Conservation (phyloP, 495 filamentous ascomycete species). For the Penicillium atrosanguineum region DNA sequence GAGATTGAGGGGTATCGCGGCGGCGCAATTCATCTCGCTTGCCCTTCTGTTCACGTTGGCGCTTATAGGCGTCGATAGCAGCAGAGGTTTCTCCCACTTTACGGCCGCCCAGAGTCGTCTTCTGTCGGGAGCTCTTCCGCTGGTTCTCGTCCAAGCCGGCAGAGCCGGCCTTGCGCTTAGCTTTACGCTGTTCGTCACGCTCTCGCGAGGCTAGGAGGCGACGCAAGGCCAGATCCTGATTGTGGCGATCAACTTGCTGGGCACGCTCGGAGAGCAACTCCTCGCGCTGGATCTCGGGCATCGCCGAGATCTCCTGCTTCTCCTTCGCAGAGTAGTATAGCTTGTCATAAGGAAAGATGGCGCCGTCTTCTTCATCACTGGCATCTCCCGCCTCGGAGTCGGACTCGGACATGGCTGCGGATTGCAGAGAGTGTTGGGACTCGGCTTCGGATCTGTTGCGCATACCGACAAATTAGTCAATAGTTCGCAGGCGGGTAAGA, state of each 20-base stretch:
- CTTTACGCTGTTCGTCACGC: slow-evolving; percentile 58
- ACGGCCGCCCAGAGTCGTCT: slow-evolving; percentile 72
- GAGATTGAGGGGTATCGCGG: slow-evolving; percentile 55
- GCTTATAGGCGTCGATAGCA: slow-evolving; percentile 79
- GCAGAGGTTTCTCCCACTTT: slow-evolving; percentile 76
- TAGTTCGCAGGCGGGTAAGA: not conserved
- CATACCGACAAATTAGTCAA: slow-evolving; percentile 1
- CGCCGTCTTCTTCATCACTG: slow-evolving; percentile 51
- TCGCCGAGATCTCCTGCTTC: slow-evolving; percentile 75
- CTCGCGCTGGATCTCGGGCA: slow-evolving; percentile 89
- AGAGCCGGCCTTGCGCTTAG: slow-evolving; percentile 79
- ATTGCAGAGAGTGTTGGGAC: slow-evolving; percentile 75
- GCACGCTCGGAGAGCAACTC: slow-evolving; percentile 84
- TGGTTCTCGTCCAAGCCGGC: slow-evolving; percentile 69
- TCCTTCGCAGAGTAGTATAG: slow-evolving; percentile 78
- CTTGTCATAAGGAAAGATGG: slow-evolving; percentile 83
- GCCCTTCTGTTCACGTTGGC: slow-evolving; percentile 78
- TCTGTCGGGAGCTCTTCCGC: slow-evolving; percentile 78
- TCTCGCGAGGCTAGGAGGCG: slow-evolving; percentile 70
- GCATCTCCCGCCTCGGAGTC: slow-evolving; percentile 56
- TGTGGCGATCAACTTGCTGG: slow-evolving; percentile 72
- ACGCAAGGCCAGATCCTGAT: slow-evolving; percentile 81
- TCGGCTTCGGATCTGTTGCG: slow-evolving; percentile 55
- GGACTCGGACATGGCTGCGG: slow-evolving; percentile 82
- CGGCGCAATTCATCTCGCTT: slow-evolving; percentile 67